A percentile compares a stretch with the other conserved stretches of the same genome.
These are phyloP conservation scores for Diaporthe destruens DNA, from an alignment of 2,329 filamentous ascomycete species.

Conservation along the genomic window DNA sequence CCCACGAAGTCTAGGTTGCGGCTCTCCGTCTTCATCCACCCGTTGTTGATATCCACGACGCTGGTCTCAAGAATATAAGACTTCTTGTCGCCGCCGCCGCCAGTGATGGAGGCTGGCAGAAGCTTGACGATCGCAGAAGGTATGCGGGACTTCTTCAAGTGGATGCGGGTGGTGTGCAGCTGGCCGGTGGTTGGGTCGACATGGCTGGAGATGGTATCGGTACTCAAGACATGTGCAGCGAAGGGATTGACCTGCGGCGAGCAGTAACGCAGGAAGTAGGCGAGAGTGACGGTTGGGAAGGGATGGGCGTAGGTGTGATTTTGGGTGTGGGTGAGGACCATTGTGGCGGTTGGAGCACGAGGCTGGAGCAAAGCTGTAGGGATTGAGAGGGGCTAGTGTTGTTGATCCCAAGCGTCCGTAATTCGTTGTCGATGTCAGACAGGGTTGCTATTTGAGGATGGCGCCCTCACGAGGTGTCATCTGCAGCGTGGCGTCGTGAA, in stretches of 20 bases:
- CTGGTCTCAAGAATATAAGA: conserved; percentile 86
- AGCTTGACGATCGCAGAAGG: conserved; percentile 81
- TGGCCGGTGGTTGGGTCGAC: conserved; percentile 81
- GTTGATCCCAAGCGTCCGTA: conserved; percentile 14
- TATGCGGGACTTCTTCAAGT: conserved; percentile 84
- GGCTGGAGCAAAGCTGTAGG: neutral
- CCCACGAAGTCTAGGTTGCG: conserved; percentile 86
- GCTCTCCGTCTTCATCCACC: conserved; percentile 86
- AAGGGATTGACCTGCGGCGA: conserved; percentile 80
- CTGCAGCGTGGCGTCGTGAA: neutral
- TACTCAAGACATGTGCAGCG: conserved; percentile 83
- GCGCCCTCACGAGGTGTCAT: neutral
- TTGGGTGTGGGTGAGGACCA: conserved; percentile 74
- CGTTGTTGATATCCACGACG: conserved; percentile 81
- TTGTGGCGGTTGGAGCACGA: conserved; percentile 52
- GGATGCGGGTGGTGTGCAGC: conserved; percentile 82
- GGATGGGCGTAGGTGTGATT: conserved; percentile 83
- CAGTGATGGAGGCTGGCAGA: conserved; percentile 77
- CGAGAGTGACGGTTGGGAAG: conserved; percentile 87
- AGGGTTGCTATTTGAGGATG: neutral
- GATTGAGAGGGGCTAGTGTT: neutral
- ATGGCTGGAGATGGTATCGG: conserved; percentile 82
- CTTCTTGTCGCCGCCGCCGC: conserved; percentile 75
- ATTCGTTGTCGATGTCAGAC: conserved; percentile 25
- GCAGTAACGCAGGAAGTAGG: conserved; percentile 90